These are phyloP conservation scores for Pestalotiopsis sp. DNA, from an alignment of 2,329 filamentous ascomycete genomes.

Conservation along the genomic window DNA sequence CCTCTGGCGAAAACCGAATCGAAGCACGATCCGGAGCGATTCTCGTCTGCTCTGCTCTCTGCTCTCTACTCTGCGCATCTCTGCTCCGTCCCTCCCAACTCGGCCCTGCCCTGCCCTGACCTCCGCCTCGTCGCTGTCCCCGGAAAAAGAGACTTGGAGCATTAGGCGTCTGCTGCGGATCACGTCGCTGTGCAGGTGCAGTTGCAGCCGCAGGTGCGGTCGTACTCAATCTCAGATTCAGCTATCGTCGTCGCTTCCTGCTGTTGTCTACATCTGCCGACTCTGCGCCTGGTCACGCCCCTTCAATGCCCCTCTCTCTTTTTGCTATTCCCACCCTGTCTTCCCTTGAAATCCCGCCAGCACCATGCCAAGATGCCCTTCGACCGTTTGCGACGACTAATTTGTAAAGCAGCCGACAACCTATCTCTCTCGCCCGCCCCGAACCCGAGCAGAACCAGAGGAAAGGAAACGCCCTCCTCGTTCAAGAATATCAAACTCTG, in stretches of 20 bases:
- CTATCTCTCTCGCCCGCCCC: slow-evolving; percentile 10
- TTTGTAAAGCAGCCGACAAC: slow-evolving; percentile 16
- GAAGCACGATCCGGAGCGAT: no score
- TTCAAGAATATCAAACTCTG: slow-evolving; percentile 11
- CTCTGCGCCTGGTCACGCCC: neutral
- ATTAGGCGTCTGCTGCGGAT: no score
- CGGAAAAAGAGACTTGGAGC: no score
- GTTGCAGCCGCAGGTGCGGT: neutral
- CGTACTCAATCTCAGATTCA: neutral
- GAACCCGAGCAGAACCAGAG: neutral
- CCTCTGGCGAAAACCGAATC: no score
- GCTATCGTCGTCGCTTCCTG: neutral
- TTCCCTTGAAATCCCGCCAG: neutral
- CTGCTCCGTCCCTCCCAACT: no score
- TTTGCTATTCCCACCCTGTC: neutral
- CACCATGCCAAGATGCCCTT: slow-evolving; percentile 16
- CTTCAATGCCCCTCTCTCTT: neutral
- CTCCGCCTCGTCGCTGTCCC: no score
- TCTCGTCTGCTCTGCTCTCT: no score
- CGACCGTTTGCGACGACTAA: slow-evolving; percentile 15
- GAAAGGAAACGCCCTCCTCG: neutral
- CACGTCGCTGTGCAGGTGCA: neutral
- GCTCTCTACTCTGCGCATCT: no score
- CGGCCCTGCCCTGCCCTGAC: no score
- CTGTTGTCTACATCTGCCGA: neutral